Base-by-base conservation (phyloP, 768 basidiomycete genomes). In the Lactarius pseudohatsudake region DNA sequence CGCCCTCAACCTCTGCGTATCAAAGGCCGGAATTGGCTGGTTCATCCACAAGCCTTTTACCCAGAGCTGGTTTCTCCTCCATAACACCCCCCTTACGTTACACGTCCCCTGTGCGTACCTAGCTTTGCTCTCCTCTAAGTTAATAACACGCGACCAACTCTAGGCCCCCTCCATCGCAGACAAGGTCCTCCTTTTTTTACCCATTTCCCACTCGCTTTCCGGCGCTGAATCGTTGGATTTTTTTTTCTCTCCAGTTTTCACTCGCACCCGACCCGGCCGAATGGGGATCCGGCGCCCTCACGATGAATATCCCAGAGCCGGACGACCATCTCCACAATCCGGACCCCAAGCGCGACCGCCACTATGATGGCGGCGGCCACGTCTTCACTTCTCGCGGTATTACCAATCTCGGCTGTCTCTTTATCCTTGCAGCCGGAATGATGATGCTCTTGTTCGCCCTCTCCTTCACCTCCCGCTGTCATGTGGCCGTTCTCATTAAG, bases 301-400 rank as follows among this genome's bases (percentile, higher is more conserved):
- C 82, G 67, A 78, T 79, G 59, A 64, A 69, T 47, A 72, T 71
- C 0, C 79, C 80, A n/a, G 88, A 89, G 62, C 79, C 82, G 0
- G 88, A 90, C 68, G 88, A 90, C 71, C 76, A 80, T 59, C 79
- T 90, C 3, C 88, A 90, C 71, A 85, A 84, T 69, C 88, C 88
- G 0, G 83, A 87, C 74, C 83, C 85, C 4, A 77, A 72, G 38
- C 79, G 84, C 22, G 84, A 88, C 68, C 72, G 79, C 55, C 80
- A 80, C 71, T 80, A 79, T n/a, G 85, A 89, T 73, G 55, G 72
- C 45, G 83, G 85, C 10, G 88, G 88, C 2, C 78, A 79, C 57
- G 80, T 91, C 59, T 84, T 85, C 64, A 89, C 89, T 20, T 58
- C 73, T 11, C 79, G 90, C 66, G 91, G 90, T 10, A 69, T 90